Evolutionary conservation across 1,284 basidiomycete species (phyloP), one percentile per base, ranked within the genome.

Genomic region (Golubevia pallescens): DNA sequence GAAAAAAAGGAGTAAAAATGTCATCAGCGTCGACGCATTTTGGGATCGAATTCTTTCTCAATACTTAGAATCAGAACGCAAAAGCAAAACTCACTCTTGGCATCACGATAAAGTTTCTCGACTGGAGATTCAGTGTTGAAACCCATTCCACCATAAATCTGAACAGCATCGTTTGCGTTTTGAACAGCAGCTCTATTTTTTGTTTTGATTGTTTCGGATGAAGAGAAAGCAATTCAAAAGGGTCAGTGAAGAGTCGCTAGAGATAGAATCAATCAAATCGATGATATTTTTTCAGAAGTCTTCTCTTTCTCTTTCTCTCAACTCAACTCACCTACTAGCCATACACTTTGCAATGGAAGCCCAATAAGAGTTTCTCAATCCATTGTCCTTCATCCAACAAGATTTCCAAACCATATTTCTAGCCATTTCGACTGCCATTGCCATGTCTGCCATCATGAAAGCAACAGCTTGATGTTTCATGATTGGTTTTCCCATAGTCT

Each of bases 401-500:
- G 87, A 71, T 75, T 87, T 87, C 88, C 87, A 89, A 10, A 89
- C 88, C 58, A 89, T 81, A 55, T 84, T 86, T 10, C 88, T 80
- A 1, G 87, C 84, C 1, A 86, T 85, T 76, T 89, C 88, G 24
- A 86, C 87, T 20, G 76, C 83, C 78, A 89, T 88, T 6, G 89
- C 88, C 89, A 89, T 89, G 70, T 89, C 89, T 14, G 88, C 88
- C 3, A 89, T 85, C 86, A 89, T 87, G 80, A 88, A 88, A 5
- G 87, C 88, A 24, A 89, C 86, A 24, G 87, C 88, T 72, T 89
- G 88, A 77, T 89, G 89, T 67, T 89, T 85, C 67, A 89, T 89
- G 77, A 89, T 89, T 1, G 87, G 79, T 63, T 87, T 86, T 23
- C 89, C 89, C 87, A 89, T 89, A 5, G 89, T 89, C 87, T 88